phyloP scores from a whole-genome alignment of 1,284 basidiomycete species.

The Leccinum ponderosum region DNA sequence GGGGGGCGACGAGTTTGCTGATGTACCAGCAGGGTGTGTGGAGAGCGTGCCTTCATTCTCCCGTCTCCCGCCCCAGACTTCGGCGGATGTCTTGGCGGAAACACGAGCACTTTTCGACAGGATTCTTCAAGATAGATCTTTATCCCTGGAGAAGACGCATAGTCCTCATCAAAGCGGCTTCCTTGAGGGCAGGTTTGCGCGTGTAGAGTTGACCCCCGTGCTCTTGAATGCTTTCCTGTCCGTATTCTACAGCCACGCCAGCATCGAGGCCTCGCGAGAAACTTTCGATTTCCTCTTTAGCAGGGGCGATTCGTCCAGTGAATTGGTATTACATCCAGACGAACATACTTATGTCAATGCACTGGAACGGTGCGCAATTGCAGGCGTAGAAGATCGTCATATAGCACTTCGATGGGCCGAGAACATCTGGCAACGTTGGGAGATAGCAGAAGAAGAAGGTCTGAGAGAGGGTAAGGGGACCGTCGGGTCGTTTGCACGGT shows the following conservation, averaged over 20 bases:
- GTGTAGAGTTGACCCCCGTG: constrained; percentile 59
- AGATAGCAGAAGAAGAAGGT: constrained; percentile 38
- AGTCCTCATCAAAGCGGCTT: neutral
- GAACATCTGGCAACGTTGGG: constrained; percentile 63
- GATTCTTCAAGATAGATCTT: constrained; percentile 54
- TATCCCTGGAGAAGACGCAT: constrained; percentile 1
- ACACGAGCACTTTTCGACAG: constrained; percentile 69
- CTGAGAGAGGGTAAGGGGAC: constrained; percentile 25
- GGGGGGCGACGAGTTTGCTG: neutral
- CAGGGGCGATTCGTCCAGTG: neutral
- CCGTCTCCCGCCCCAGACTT: constrained; percentile 72
- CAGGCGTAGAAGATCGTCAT: constrained; percentile 48
- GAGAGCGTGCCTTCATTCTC: constrained; percentile 43
- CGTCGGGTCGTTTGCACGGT: constrained; percentile 29
- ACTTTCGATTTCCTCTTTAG: constrained; percentile 51
- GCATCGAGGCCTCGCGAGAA: constrained; percentile 48
- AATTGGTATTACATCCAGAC: constrained; percentile 42
- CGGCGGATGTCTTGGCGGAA: constrained; percentile 75
- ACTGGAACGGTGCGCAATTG: constrained; percentile 62
- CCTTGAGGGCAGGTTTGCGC: constrained; percentile 47
- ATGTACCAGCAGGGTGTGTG: neutral
- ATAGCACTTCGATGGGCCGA: constrained; percentile 51
- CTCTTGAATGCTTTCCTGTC: constrained; percentile 85
- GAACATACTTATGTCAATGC: constrained; percentile 63
- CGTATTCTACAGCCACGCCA: constrained; percentile 68